Percentiles rank a stretch among this genome's conserved stretches.
Evolutionary conservation across 352 stramenopile genomes (phyloP).

Genomic region (Chrysophaeum taylorii): DNA sequence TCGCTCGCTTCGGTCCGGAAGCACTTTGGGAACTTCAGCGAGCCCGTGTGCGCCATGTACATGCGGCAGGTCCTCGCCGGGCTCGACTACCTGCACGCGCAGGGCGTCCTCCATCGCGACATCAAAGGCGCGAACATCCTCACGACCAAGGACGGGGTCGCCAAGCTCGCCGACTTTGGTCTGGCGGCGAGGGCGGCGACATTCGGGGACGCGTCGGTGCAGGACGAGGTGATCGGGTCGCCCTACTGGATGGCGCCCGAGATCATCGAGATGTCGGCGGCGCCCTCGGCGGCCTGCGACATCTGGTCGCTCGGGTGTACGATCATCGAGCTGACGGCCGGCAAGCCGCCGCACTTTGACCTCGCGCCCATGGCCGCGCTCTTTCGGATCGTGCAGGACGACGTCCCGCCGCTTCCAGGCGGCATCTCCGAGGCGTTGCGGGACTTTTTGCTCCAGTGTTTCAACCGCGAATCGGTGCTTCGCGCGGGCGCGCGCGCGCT

Average conservation of each 20-base stretch:
- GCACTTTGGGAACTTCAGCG: slow-evolving; percentile 76
- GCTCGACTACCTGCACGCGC: slow-evolving; percentile 70
- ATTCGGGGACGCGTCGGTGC: not conserved
- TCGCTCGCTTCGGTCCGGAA: slow-evolving; percentile 54
- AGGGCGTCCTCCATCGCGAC: slow-evolving; percentile 78
- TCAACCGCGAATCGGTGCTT: not conserved
- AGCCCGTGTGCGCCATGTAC: slow-evolving; percentile 43
- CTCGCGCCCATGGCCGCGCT: slow-evolving; percentile 62
- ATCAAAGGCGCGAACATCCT: slow-evolving; percentile 85
- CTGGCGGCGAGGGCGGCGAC: slow-evolving; percentile 70
- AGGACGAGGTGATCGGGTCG: slow-evolving; percentile 76
- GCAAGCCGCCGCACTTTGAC: slow-evolving; percentile 82
- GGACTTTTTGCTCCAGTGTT: slow-evolving; percentile 59
- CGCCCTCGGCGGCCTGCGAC: slow-evolving; percentile 73
- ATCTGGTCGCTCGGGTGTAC: slow-evolving; percentile 83
- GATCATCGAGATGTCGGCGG: slow-evolving; percentile 83
- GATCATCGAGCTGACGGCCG: slow-evolving; percentile 82
- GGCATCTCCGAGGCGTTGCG: slow-evolving; percentile 70
- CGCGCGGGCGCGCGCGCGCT: not conserved
- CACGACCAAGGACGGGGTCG: slow-evolving; percentile 69
- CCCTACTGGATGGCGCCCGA: slow-evolving; percentile 93
- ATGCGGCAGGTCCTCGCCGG: slow-evolving; percentile 77
- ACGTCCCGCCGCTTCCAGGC: slow-evolving; percentile 71
- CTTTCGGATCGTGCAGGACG: slow-evolving; percentile 82
- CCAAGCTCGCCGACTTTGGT: slow-evolving; percentile 82